Conservation (phyloP, 2,329 filamentous ascomycete species). For the Penicillium sp. region DNA sequence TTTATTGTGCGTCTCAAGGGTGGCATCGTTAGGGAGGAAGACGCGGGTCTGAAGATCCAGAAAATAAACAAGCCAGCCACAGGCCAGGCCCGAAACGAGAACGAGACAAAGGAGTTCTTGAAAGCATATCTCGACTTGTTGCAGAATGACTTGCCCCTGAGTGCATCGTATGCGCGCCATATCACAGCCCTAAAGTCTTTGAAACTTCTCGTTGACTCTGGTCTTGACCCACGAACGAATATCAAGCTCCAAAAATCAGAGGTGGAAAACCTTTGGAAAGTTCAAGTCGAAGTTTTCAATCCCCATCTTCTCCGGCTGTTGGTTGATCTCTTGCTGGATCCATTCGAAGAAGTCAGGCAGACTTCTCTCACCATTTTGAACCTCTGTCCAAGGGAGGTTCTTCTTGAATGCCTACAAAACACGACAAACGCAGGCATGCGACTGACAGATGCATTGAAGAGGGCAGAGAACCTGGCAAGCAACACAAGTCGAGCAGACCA, state of each 20-base stretch:
- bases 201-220: slow-evolving; percentile 66
- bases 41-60: slow-evolving; percentile 27
- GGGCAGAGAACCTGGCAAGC: slow-evolving; percentile 42
- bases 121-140: slow-evolving; percentile 74
- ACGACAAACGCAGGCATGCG: slow-evolving; percentile 17
- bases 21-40: slow-evolving; percentile 51
- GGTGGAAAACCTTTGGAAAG: slow-evolving; percentile 54
- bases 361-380: slow-evolving; percentile 51
- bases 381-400: slow-evolving; percentile 35
- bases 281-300: slow-evolving; percentile 48
- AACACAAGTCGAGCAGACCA: slow-evolving; percentile 83
- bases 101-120: slow-evolving; percentile 60
- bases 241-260: slow-evolving; percentile 50
- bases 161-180: slow-evolving; percentile 86
- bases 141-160: slow-evolving; percentile 72
- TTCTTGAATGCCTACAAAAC: slow-evolving; percentile 20
- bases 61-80: slow-evolving; percentile 17
- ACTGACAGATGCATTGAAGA: slow-evolving; percentile 34
- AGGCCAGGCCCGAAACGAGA: slow-evolving; percentile 52
- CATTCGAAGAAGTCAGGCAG: slow-evolving; percentile 86
- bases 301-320: slow-evolving; percentile 56
- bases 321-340: slow-evolving; percentile 79
- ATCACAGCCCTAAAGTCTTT: slow-evolving; percentile 76
- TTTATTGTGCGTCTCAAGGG: slow-evolving; percentile 76
- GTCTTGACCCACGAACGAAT: slow-evolving; percentile 58